Evolutionary conservation across 208 protist genomes (phyloP), one percentile per base, ranked within the genome.

Genomic region (Trypanosoma lewisi): DNA sequence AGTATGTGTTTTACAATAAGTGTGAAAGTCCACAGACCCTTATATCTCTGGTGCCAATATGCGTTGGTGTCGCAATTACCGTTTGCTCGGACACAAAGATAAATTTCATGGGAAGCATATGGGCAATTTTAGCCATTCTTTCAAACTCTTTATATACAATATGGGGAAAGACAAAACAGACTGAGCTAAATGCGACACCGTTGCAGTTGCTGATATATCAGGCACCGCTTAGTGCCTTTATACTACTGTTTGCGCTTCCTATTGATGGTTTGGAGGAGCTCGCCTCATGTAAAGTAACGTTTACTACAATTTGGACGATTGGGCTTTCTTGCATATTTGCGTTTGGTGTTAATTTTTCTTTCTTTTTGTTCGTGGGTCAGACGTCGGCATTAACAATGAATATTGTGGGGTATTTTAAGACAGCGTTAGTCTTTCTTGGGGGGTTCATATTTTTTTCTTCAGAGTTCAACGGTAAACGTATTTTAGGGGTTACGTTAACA

Each of bases 121-220:
- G 79, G 64, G 85, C 82, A 0, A 16, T 68, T 4, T 48, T 89
- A 0, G 89, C 91, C 21, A 78, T 96, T 11, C 6, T 93, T 6
- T 45, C 78, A 21, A 96, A 93, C 71, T 89, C 89, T 8, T 61
- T 96, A 14, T 97, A 97, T 73, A 94, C 88, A 9, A 85, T 97
- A 36, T 97, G 89, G 89, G 87, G 84, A 12, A 88, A 87, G 52
- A 85, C 78, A 59, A 96, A 95, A 70, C 91, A 96, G 71, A 63
- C 73, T 36, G 90, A 97, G 61, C 69, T 96, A 30, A 70, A 73
- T 0, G 79, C 72, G 44, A 70, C 81, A 47, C 67, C 89, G 9
- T 80, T 95, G 74, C 91, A 97, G 73, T 76, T 97, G 41, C 83
- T 97, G 14, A 49, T 87, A 28, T 96, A 96, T 69, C 90, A 97